These are phyloP conservation scores for Penicillium sclerotiorum DNA, from an alignment of 2,329 filamentous ascomycete genomes.

Conservation along the genomic window DNA sequence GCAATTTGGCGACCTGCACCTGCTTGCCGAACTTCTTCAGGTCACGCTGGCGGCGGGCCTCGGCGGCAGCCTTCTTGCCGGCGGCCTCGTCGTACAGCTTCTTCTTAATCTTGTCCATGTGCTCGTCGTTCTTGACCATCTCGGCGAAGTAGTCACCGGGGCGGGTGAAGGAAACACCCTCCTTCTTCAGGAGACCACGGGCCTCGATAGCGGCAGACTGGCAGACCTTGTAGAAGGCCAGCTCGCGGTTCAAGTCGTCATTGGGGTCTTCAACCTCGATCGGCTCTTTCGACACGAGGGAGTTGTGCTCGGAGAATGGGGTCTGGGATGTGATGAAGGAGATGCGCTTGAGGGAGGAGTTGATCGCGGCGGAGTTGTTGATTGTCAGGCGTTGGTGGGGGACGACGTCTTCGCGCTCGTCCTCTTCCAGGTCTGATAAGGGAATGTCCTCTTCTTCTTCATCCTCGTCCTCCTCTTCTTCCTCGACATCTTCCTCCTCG, in stretches of 20 bases:
- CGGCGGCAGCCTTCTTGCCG: conserved; percentile 85
- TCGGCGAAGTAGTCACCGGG: conserved; percentile 97
- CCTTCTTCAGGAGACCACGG: conserved; percentile 73
- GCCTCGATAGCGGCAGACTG: conserved; percentile 75
- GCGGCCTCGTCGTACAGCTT: conserved; percentile 92
- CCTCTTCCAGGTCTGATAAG: conserved; percentile 79
- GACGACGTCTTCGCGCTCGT: conserved; percentile 82
- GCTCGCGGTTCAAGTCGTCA: conserved; percentile 88
- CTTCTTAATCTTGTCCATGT: conserved; percentile 95
- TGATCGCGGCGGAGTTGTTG: conserved; percentile 91
- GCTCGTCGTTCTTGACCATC: conserved; percentile 98
- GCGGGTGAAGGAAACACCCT: conserved; percentile 82
- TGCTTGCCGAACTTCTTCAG: conserved; percentile 99
- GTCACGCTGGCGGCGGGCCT: conserved; percentile 89
- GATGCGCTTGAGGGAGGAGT: conserved; percentile 72
- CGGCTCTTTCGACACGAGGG: conserved; percentile 67
- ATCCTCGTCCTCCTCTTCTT: conserved; percentile 59
- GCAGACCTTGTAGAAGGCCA: conserved; percentile 90
- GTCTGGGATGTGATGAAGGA: conserved; percentile 61
- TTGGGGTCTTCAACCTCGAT: conserved; percentile 80
- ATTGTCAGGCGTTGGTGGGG: conserved; percentile 93
- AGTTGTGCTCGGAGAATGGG: conserved; percentile 82
- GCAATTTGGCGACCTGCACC: conserved; percentile 92
- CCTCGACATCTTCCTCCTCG: not conserved
- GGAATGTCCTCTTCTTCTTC: conserved; percentile 86